Evolutionary conservation across 2,329 filamentous ascomycete genomes (phyloP).

Genomic region (Trichoderma pleuroti): DNA sequence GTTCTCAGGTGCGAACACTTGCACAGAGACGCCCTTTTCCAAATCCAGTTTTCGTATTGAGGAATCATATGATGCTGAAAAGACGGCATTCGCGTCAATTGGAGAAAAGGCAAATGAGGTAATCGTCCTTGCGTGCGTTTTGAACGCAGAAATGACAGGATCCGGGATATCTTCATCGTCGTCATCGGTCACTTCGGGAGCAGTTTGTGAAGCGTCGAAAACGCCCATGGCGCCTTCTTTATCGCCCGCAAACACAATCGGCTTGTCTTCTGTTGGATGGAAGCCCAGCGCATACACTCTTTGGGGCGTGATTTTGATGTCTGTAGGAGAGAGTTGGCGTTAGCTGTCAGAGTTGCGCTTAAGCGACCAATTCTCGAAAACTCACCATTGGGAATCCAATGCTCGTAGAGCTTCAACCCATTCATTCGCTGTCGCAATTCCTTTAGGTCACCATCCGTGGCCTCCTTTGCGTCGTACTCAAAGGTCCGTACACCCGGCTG

Average conservation of each 20-base stretch:
- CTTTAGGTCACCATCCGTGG: slow-evolving; percentile 71
- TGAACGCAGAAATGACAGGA: slow-evolving; percentile 83
- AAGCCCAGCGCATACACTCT: slow-evolving; percentile 83
- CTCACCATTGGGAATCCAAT: slow-evolving; percentile 75
- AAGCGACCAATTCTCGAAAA: slow-evolving; percentile 5
- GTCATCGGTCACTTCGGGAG: slow-evolving; percentile 57
- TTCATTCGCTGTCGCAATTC: slow-evolving; percentile 73
- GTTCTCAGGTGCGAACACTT: slow-evolving; percentile 74
- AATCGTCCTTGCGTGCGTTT: slow-evolving; percentile 86
- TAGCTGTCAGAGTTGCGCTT: background rate
- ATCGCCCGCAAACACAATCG: slow-evolving; percentile 88
- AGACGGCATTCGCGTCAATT: slow-evolving; percentile 69
- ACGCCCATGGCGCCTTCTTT: slow-evolving; percentile 89
- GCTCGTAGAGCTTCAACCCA: slow-evolving; percentile 73
- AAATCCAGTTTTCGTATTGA: slow-evolving; percentile 86
- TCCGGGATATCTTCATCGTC: slow-evolving; percentile 68
- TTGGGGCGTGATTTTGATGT: slow-evolving; percentile 88
- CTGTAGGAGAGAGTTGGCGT: slow-evolving; percentile 38
- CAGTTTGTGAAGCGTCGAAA: slow-evolving; percentile 78
- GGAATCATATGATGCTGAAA: slow-evolving; percentile 87
- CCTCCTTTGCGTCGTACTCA: slow-evolving; percentile 77
- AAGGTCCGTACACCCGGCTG: slow-evolving; percentile 83
- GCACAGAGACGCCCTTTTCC: slow-evolving; percentile 70
- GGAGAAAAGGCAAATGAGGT: slow-evolving; percentile 77
- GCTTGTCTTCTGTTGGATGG: slow-evolving; percentile 81